These are phyloP conservation scores for Solanum lignicaule DNA, from an alignment of 257 asterid genomes.

Conservation along the genomic window DNA sequence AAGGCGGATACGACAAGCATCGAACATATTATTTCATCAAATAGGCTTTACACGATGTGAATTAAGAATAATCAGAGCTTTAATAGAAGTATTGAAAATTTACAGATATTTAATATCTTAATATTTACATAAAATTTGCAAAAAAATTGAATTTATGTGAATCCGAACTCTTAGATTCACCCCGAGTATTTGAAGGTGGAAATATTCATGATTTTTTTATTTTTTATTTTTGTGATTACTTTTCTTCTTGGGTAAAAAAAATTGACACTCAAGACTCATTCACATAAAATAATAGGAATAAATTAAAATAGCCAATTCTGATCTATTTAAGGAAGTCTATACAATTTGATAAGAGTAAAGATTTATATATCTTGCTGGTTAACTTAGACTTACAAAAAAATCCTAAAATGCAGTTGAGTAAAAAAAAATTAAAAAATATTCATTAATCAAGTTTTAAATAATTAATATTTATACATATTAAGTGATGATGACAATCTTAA, in stretches of 20 bases:
- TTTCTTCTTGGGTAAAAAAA: background rate
- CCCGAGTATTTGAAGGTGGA: background rate
- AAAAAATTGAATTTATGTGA: background rate
- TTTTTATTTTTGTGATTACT: background rate
- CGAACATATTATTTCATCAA: background rate
- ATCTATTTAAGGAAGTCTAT: background rate
- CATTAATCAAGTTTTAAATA: background rate
- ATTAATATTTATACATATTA: background rate
- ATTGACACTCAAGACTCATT: background rate
- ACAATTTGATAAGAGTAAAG: background rate
- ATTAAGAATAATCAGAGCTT: background rate
- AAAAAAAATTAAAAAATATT: background rate
- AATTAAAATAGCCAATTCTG: background rate
- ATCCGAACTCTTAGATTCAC: background rate
- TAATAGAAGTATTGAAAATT: too few species aligned
- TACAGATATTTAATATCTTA: too few species aligned
- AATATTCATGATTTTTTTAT: background rate
- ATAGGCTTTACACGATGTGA: background rate
- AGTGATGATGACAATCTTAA: background rate
- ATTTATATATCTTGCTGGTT: background rate
- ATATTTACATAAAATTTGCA: background rate
- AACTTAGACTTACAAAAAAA: background rate
- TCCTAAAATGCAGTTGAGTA: background rate
- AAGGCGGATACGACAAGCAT: constrained; percentile 8
- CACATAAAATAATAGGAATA: background rate